These are phyloP conservation scores for Carpinus fangiana DNA, from an alignment of 306 rosid species.

Conservation along the genomic window DNA sequence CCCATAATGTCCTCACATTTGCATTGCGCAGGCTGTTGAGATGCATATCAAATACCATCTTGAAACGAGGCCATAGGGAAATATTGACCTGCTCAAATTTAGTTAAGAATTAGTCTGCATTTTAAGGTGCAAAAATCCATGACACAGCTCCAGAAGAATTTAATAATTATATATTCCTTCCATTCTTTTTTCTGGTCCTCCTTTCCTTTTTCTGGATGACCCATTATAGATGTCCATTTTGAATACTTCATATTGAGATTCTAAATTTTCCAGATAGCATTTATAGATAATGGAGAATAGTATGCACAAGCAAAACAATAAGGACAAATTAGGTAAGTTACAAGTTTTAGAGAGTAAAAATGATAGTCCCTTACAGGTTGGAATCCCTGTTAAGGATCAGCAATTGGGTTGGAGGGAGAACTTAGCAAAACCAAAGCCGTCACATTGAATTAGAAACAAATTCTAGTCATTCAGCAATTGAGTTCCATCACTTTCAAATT, in stretches of 20 bases:
- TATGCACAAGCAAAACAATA: background rate
- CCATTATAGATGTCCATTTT: background rate
- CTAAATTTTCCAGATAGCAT: background rate
- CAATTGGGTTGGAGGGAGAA: background rate
- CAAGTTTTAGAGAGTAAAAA: background rate
- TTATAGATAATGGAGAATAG: background rate
- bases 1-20: constrained; percentile 87
- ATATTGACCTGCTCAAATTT: constrained; percentile 71
- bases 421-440: background rate
- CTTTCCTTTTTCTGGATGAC: background rate
- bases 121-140: constrained; percentile 17
- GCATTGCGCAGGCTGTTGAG: constrained; percentile 89
- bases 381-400: background rate
- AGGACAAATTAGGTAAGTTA: background rate
- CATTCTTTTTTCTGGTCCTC: background rate
- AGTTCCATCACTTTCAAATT: background rate
- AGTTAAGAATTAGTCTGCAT: constrained; percentile 24
- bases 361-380: background rate
- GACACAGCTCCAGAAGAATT: constrained; percentile 12
- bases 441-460: background rate
- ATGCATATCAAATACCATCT: constrained; percentile 96
- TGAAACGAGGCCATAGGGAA: constrained; percentile 95
- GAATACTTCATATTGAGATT: background rate
- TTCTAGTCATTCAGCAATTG: background rate
- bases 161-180: constrained; percentile 1